Percentiles rank a stretch among this genome's conserved stretches.
These are phyloP conservation scores for Rutidosis leptorrhynchoides DNA, from an alignment of 129 eudicot genomes.

Conservation along the genomic window DNA sequence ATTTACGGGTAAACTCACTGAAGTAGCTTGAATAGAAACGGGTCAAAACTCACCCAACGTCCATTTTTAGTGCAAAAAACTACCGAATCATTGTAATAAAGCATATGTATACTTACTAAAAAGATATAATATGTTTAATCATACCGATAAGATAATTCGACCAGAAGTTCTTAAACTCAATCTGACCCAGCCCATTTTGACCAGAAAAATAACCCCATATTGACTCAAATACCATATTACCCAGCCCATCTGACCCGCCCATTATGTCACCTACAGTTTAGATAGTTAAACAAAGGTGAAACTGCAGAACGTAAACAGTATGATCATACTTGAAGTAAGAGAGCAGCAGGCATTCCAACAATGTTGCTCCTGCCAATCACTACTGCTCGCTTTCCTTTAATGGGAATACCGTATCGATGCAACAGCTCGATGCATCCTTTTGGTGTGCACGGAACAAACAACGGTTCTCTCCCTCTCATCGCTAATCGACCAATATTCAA, in stretches of 20 bases:
- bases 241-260: neutral
- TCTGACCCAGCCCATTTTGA: neutral
- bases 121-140: no score
- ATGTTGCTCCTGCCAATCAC: constrained; percentile 94
- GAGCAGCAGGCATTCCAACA: constrained; percentile 92
- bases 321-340: constrained; percentile 59
- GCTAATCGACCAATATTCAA: constrained; percentile 85
- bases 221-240: neutral
- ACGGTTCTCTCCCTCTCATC: constrained; percentile 88
- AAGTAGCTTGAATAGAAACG: neutral
- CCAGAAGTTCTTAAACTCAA: neutral
- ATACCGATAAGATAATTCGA: neutral
- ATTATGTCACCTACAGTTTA: neutral
- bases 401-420: constrained; percentile 62
- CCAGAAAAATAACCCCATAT: no score
- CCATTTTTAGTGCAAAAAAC: no score
- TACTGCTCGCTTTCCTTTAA: constrained; percentile 88
- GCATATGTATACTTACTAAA: no score
- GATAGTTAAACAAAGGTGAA: neutral
- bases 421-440: constrained; percentile 93
- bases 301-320: neutral
- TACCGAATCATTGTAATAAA: neutral
- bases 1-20: neutral
- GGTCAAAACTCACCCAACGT: neutral
- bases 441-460: constrained; percentile 95